Evolutionary conservation across 129 eudicot genomes (phyloP).

Genomic region (Arctium lappa): DNA sequence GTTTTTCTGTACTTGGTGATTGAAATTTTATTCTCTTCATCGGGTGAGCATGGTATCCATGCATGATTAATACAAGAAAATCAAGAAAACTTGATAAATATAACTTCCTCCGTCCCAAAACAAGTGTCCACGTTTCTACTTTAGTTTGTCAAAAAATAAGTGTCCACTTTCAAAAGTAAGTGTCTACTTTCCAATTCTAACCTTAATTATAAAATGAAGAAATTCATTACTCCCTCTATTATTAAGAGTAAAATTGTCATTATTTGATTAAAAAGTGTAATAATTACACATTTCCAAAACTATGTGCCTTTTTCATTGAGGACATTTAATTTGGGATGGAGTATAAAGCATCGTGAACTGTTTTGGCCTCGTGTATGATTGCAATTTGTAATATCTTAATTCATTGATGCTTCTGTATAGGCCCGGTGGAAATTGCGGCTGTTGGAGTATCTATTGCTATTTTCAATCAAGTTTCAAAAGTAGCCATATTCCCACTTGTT

Average conservation of each 20-base stretch:
- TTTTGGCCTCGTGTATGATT: not conserved
- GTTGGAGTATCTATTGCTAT: conserved; percentile 87
- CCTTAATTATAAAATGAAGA: not conserved
- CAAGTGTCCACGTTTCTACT: not conserved
- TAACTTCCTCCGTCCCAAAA: not conserved
- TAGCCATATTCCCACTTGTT: conserved; percentile 87
- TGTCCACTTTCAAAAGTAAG: not conserved
- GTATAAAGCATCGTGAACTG: not conserved
- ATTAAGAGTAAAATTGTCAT: not conserved
- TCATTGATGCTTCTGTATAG: conserved; percentile 25
- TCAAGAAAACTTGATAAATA: not conserved
- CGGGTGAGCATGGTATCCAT: not conserved
- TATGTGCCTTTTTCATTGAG: not conserved
- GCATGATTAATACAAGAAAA: not conserved
- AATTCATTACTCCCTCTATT: not conserved
- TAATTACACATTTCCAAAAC: not conserved
- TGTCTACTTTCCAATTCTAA: not conserved
- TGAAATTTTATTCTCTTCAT: not conserved
- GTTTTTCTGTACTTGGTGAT: not conserved
- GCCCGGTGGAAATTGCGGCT: conserved; percentile 83
- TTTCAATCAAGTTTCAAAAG: conserved; percentile 90
- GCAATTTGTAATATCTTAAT: not conserved
- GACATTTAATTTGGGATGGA: not conserved
- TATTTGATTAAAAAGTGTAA: not conserved
- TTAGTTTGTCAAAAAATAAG: not conserved